Evolutionary conservation across 768 basidiomycete genomes (phyloP), one percentile per base, ranked within the genome.

Genomic region (Mycena galopus): DNA sequence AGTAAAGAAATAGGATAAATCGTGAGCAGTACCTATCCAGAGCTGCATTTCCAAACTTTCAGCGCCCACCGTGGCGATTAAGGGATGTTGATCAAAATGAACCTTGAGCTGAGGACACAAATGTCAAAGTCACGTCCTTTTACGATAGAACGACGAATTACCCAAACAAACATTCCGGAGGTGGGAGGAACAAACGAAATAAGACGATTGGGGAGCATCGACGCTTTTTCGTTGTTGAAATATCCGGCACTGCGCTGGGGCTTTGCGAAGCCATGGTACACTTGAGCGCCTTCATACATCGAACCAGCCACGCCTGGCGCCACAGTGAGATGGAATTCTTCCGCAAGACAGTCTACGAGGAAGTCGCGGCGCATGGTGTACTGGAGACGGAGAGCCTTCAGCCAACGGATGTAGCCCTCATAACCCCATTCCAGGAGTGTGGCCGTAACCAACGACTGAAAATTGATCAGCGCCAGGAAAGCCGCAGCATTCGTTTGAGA

Each of bases 101-200:
- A 95, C 77, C 75, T 86, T 86, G 47, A 95, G 76, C 92, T 93
- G 71, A 65, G 21, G 32, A 21, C 62, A 55, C 39, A 14, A 2
- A 63, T 27, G 61, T 73, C 50, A 65, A 63, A 58, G 16, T 56
- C 7, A 61, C 16, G 44, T 57, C 37, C 33, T 62, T n/a, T 47
- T 64, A 30, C 35, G 27, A 65, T 25, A 32, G 30, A 23, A 59
- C n/a, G 12, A 64, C 16, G 25, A 27, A 25, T 63, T 77, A 90
- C 90, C 91, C 91, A 93, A 35, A 92, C 73, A 81, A 94, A 96
- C 95, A 96, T 96, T 10, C 95, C 95, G n/a, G 92, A 87, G 2
- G 88, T 87, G 0, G 94, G 94, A 16, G 94, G 92, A 2, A 93
- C 88, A 78, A 95, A 92, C 57, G 89, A 90, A 73, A 95, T 88